These are phyloP conservation scores for Aspergillus indologenus DNA, from an alignment of 495 filamentous ascomycete species.

Conservation along the genomic window DNA sequence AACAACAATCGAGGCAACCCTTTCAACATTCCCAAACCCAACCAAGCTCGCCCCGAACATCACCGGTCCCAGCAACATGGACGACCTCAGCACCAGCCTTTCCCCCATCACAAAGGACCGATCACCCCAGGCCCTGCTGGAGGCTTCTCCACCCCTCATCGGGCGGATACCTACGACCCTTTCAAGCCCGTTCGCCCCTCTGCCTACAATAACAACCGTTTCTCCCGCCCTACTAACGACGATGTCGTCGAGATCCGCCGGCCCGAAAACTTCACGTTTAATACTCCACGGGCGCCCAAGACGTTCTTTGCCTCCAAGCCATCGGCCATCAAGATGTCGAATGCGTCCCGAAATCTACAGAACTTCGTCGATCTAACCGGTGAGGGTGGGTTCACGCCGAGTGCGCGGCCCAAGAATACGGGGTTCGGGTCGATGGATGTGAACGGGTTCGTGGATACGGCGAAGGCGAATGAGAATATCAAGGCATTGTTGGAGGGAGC, in stretches of 20 bases:
- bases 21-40: slow-evolving; percentile 52
- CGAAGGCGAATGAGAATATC: slow-evolving; percentile 77
- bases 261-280: slow-evolving; percentile 42
- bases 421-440: slow-evolving; percentile 51
- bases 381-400: slow-evolving; percentile 26
- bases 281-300: slow-evolving; percentile 37
- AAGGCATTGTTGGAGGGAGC: slow-evolving; percentile 85
- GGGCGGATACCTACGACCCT: slow-evolving; percentile 36
- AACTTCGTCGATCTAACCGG: slow-evolving; percentile 47
- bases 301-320: slow-evolving; percentile 45
- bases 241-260: slow-evolving; percentile 45
- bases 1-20: slow-evolving; percentile 23
- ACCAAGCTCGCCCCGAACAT: slow-evolving; percentile 47
- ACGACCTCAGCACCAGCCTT: slow-evolving; percentile 21
- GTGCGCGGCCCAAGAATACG: slow-evolving; percentile 23
- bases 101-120: slow-evolving; percentile 22
- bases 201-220: slow-evolving; percentile 33
- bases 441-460: slow-evolving; percentile 69
- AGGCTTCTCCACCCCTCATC: slow-evolving; percentile 23
- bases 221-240: slow-evolving; percentile 24
- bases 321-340: slow-evolving; percentile 30
- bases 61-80: slow-evolving; percentile 32
- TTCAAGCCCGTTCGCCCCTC: slow-evolving; percentile 45
- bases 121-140: slow-evolving; percentile 15
- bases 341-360: slow-evolving; percentile 37